A percentile compares a stretch with the other conserved stretches of the same genome.
phyloP scores from a whole-genome alignment of 2,329 filamentous ascomycete genomes.

The Zymoseptoria tritici region DNA sequence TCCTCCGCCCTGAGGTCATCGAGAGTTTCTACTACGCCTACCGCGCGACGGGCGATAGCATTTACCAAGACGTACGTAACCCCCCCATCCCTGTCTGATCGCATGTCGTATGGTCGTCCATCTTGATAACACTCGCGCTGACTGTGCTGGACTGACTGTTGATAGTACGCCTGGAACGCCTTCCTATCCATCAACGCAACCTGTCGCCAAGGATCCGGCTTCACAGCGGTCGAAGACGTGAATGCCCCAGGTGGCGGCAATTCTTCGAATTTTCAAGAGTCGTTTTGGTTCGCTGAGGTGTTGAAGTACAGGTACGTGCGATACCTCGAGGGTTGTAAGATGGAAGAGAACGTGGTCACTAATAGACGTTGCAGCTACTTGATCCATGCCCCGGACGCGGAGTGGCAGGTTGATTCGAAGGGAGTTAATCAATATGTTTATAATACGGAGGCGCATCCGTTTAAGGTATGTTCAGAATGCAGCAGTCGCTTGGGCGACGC shows the following conservation, averaged over 20 bases:
- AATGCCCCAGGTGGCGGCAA: slow-evolving; percentile 35
- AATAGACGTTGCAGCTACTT: slow-evolving; percentile 44
- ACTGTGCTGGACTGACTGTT: not conserved
- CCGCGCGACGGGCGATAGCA: slow-evolving; percentile 15
- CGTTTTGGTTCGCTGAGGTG: slow-evolving; percentile 81
- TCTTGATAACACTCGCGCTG: not conserved
- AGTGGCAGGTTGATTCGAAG: slow-evolving; percentile 49
- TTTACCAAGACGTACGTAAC: slow-evolving; percentile 12
- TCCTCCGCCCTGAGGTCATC: slow-evolving; percentile 49
- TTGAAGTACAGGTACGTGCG: slow-evolving; percentile 72
- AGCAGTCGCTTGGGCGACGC: no score
- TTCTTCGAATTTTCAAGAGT: slow-evolving; percentile 68
- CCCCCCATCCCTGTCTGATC: no score
- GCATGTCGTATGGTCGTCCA: not conserved
- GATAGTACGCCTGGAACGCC: slow-evolving; percentile 12
- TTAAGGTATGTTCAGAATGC: no score
- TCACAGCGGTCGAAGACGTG: slow-evolving; percentile 12
- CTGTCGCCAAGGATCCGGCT: slow-evolving; percentile 10
- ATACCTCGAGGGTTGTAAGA: no score
- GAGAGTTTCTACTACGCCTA: slow-evolving; percentile 22
- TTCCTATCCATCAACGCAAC: slow-evolving; percentile 11
- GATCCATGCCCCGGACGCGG: slow-evolving; percentile 45
- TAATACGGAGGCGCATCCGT: slow-evolving; percentile 60
- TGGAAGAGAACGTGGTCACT: no score
- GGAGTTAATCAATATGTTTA: slow-evolving; percentile 51